Percentiles rank a stretch among this genome's conserved stretches.
Conservation (phyloP, 2,329 filamentous ascomycete genomes). For the Didymella exigua region DNA sequence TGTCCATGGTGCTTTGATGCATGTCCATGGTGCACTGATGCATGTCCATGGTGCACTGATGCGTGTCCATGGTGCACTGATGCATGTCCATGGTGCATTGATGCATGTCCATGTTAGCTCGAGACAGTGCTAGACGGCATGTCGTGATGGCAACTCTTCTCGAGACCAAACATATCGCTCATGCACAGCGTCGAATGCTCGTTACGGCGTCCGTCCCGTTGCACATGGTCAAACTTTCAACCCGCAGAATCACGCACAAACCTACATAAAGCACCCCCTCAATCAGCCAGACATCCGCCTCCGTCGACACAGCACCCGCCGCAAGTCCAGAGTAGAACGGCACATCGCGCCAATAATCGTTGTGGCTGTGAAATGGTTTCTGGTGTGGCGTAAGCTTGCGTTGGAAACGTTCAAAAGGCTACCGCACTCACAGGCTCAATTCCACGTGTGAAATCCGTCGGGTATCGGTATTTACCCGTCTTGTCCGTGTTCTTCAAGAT, state of each 20-base stretch:
- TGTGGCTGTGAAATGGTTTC: slow-evolving; percentile 63
- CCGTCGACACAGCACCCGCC: slow-evolving; percentile 62
- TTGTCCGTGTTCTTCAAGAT: slow-evolving; percentile 62
- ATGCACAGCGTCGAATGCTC: not conserved
- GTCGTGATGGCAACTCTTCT: not conserved
- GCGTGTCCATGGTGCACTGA: no score
- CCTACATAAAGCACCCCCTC: slow-evolving; percentile 61
- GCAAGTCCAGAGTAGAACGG: slow-evolving; percentile 60
- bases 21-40: no score
- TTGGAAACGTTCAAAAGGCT: no score
- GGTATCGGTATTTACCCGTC: slow-evolving; percentile 62
- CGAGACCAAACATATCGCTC: no score
- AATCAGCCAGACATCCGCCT: slow-evolving; percentile 67
- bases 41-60: no score
- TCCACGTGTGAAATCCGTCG: slow-evolving; percentile 65
- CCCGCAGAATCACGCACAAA: slow-evolving; percentile 12
- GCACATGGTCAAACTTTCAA: not conserved
- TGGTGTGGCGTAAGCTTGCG: slow-evolving; percentile 28
- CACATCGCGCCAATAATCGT: slow-evolving; percentile 63
- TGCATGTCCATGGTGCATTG: no score
- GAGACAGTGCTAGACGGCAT: not conserved
- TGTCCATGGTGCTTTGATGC: no score
- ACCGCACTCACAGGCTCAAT: slow-evolving; percentile 58
- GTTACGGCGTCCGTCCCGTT: not conserved
- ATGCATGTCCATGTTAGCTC: no score